A percentile compares a stretch with the other conserved stretches of the same genome.
These are phyloP conservation scores for Candida suzukii DNA, from an alignment of 805 yeast species.

Conservation along the genomic window DNA sequence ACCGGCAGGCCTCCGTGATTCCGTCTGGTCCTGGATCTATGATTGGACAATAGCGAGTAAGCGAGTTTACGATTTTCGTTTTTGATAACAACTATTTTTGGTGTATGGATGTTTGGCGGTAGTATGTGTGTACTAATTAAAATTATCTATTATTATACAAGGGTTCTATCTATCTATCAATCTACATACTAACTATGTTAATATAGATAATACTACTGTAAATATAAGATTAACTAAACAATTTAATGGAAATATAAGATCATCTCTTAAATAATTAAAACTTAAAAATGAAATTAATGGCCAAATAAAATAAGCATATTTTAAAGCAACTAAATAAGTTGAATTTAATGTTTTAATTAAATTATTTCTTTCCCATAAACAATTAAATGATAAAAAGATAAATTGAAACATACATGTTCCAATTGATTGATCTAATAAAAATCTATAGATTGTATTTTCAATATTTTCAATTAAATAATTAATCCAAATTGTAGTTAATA, in stretches of 20 bases:
- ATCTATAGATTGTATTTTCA: constrained; percentile 30
- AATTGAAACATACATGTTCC: constrained; percentile 53
- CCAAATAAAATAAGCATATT: constrained; percentile 51
- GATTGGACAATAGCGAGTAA: too few species aligned
- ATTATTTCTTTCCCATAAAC: constrained; percentile 48
- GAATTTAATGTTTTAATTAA: constrained; percentile 24
- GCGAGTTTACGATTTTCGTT: too few species aligned
- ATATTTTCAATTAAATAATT: constrained; percentile 33
- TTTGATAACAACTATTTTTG: too few species aligned
- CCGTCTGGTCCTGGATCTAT: background rate
- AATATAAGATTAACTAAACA: constrained; percentile 51
- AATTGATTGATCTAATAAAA: constrained; percentile 44
- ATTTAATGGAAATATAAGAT: constrained; percentile 50
- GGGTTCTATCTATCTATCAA: background rate
- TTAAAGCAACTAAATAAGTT: constrained; percentile 39
- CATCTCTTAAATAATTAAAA: constrained; percentile 40
- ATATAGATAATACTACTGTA: constrained; percentile 43
- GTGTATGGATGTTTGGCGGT: too few species aligned
- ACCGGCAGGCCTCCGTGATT: background rate
- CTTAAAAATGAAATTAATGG: constrained; percentile 47
- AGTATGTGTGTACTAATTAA: too few species aligned
- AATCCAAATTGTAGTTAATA: constrained; percentile 47
- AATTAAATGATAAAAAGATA: constrained; percentile 38
- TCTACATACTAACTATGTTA: constrained; percentile 8
- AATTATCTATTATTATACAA: too few species aligned